Conservation (phyloP, 2,329 filamentous ascomycete species). For the Pseudopyrenochaeta lycopersici region DNA sequence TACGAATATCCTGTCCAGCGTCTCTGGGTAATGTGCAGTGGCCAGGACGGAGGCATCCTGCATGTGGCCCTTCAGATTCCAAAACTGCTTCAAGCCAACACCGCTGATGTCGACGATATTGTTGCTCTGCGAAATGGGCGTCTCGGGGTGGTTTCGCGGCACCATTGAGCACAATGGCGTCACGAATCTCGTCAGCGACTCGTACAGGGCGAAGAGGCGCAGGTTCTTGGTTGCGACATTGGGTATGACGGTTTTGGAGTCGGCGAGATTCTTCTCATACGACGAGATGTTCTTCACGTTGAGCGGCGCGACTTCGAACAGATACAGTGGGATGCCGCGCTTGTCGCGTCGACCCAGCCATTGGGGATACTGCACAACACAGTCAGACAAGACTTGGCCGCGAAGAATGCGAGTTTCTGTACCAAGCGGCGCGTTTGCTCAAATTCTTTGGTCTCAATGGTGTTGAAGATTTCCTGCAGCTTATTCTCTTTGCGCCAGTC, state of each 20-base stretch:
- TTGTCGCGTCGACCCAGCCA: conserved; percentile 92
- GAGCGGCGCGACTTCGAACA: conserved; percentile 86
- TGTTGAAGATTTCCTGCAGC: conserved; percentile 81
- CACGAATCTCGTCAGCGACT: conserved; percentile 87
- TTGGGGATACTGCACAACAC: conserved; percentile 77
- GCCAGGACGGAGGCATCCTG: conserved; percentile 88
- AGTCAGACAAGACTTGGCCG: conserved; percentile 22
- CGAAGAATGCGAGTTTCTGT: conserved; percentile 31
- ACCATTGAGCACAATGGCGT: conserved; percentile 85
- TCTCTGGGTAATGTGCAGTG: conserved; percentile 95
- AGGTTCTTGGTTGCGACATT: conserved; percentile 79
- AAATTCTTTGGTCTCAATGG: conserved; percentile 85
- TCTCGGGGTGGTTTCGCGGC: conserved; percentile 75
- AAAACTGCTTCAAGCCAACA: conserved; percentile 91
- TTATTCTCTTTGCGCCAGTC: conserved; percentile 84
- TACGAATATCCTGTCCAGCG: conserved; percentile 81
- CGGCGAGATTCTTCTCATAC: conserved; percentile 73
- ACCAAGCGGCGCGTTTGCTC: conserved; percentile 82
- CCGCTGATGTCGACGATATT: conserved; percentile 94
- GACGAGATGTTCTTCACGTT: conserved; percentile 81
- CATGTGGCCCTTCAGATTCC: conserved; percentile 94
- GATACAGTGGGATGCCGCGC: conserved; percentile 89
- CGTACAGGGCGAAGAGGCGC: conserved; percentile 90
- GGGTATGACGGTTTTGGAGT: conserved; percentile 66
- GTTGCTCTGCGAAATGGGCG: conserved; percentile 90